Percentiles rank a stretch among this genome's conserved stretches.
Conservation (phyloP, 2,329 filamentous ascomycete genomes). For the Xylaria sp. region DNA sequence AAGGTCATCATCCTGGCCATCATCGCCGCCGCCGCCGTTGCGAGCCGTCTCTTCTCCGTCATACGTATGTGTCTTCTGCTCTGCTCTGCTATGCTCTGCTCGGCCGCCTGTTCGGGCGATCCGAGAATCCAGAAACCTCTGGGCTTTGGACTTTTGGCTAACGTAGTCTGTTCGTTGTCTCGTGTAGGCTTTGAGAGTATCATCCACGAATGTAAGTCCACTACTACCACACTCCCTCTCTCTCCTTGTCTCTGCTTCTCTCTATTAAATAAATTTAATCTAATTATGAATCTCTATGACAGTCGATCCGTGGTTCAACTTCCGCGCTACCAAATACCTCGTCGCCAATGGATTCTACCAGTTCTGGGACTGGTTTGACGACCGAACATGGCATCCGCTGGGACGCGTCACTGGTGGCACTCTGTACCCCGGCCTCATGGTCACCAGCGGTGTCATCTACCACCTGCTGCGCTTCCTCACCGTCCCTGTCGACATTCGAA, state of each 20-base stretch:
- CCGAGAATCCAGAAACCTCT: neutral
- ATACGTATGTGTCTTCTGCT: constrained; percentile 75
- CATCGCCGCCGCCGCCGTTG: constrained; percentile 90
- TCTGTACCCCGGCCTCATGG: constrained; percentile 98
- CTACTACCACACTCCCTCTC: neutral
- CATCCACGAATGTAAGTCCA: constrained; percentile 94
- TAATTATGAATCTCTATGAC: constrained; percentile 40
- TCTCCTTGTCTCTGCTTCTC: neutral
- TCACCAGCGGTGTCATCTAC: constrained; percentile 97
- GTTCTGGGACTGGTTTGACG: constrained; percentile 99
- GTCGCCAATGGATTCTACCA: constrained; percentile 97
- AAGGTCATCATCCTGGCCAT: constrained; percentile 89
- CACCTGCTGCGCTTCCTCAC: constrained; percentile 89
- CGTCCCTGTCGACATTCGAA: constrained; percentile 96
- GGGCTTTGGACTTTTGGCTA: constrained; percentile 7
- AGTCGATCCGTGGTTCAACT: constrained; percentile 99
- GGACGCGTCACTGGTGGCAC: constrained; percentile 98
- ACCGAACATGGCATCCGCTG: constrained; percentile 99
- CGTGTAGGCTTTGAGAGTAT: constrained; percentile 91
- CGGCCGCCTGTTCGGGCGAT: constrained; percentile 7
- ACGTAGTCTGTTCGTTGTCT: constrained; percentile 26
- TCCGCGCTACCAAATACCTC: constrained; percentile 96
- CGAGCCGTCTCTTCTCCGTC: constrained; percentile 96
- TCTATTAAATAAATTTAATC: too few relatives aligned
- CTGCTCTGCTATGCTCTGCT: too few relatives aligned